Evolutionary conservation across 208 protist species (phyloP).

Genomic region (Vickermania spadyakhi): DNA sequence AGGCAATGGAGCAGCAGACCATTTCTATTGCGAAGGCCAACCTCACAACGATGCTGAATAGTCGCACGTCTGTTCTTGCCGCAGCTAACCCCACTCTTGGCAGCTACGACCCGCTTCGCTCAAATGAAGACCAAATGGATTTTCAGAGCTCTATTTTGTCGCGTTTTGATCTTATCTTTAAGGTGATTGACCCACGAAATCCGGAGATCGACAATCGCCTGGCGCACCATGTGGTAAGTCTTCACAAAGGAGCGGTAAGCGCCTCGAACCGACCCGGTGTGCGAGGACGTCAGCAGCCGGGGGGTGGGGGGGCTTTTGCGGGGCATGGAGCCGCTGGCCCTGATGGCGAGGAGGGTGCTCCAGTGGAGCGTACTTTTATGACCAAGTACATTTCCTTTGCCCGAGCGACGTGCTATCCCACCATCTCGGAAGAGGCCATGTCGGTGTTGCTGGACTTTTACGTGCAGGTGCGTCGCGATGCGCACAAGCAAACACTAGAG

Average conservation of each 20-base stretch:
- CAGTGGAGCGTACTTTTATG: constrained; percentile 77
- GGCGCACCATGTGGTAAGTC: constrained; percentile 93
- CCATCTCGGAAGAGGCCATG: constrained; percentile 89
- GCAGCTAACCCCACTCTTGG: constrained; percentile 98
- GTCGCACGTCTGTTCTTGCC: constrained; percentile 97
- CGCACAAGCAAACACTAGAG: constrained; percentile 70
- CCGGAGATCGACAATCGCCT: constrained; percentile 91
- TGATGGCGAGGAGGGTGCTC: constrained; percentile 7
- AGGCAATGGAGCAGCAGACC: constrained; percentile 99
- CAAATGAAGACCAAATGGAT: constrained; percentile 91
- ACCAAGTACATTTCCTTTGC: constrained; percentile 95
- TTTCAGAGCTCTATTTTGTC: constrained; percentile 99
- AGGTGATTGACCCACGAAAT: constrained; percentile 96
- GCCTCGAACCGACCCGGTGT: constrained; percentile 26
- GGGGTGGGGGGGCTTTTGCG: constrained; percentile 85
- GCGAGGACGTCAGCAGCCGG: constrained; percentile 14
- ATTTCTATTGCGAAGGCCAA: constrained; percentile 99
- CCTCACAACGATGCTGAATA: constrained; percentile 99
- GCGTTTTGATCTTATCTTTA: constrained; percentile 99
- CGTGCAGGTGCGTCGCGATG: constrained; percentile 87
- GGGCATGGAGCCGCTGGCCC: constrained; percentile 18
- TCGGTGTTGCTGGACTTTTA: constrained; percentile 94
- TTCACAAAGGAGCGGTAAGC: constrained; percentile 90
- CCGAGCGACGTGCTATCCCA: constrained; percentile 77
- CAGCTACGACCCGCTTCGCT: constrained; percentile 87